phyloP scores from a whole-genome alignment of 129 eudicot species.

The Lonicera japonica region DNA sequence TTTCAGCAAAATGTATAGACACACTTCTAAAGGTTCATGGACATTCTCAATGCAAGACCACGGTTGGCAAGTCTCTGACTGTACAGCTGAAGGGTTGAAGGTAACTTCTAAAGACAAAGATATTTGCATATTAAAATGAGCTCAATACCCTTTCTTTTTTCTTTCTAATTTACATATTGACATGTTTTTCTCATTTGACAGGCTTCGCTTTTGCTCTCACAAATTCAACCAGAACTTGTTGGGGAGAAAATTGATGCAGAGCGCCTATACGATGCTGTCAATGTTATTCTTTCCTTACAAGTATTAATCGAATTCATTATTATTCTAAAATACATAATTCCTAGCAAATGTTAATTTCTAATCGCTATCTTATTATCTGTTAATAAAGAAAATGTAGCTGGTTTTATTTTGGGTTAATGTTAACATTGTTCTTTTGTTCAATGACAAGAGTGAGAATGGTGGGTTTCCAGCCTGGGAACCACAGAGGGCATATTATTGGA shows the following conservation, averaged over 20 bases:
- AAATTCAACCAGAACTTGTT: slow-evolving; percentile 30
- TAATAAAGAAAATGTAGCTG: no score
- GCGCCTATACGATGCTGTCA: slow-evolving; percentile 53
- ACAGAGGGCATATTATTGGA: slow-evolving; percentile 56
- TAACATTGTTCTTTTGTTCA: no score
- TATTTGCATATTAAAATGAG: no score
- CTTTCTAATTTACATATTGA: no score
- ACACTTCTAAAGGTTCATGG: slow-evolving; percentile 64
- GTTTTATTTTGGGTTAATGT: no score
- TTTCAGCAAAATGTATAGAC: slow-evolving; percentile 41
- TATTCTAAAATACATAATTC: not conserved
- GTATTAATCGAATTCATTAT: slow-evolving; percentile 20
- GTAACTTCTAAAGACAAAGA: slow-evolving; percentile 10
- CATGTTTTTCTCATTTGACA: slow-evolving; percentile 6
- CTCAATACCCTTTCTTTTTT: no score
- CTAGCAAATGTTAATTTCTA: not conserved
- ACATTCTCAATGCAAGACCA: slow-evolving; percentile 58
- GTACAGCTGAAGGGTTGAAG: slow-evolving; percentile 76
- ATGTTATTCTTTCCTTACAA: slow-evolving; percentile 60
- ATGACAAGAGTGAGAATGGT: slow-evolving; percentile 36
- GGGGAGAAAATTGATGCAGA: slow-evolving; percentile 40
- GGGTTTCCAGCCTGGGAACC: slow-evolving; percentile 68
- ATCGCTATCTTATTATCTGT: not conserved
- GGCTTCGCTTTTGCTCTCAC: slow-evolving; percentile 48
- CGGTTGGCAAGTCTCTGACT: slow-evolving; percentile 76